phyloP scores from a whole-genome alignment of 805 yeast genomes.

The Saturnispora hagleri region DNA sequence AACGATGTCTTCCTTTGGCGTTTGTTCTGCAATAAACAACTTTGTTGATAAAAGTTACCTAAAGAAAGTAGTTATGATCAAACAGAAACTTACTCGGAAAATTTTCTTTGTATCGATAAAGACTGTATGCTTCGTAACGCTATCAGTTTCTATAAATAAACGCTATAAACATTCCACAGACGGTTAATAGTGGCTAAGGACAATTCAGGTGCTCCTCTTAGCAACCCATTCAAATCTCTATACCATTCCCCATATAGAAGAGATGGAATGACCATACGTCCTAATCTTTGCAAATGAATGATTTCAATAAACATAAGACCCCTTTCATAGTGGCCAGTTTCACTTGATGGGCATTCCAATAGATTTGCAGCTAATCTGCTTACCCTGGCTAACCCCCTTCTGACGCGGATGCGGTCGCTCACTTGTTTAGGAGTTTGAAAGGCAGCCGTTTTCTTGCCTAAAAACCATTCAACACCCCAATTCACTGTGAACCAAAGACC shows the following conservation, averaged over 20 bases:
- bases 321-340: conserved; percentile 30
- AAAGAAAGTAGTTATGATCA: not conserved
- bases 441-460: conserved; percentile 1
- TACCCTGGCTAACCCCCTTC: conserved; percentile 12
- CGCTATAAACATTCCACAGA: conserved; percentile 53
- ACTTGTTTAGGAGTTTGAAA: not conserved
- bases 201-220: conserved; percentile 30
- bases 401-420: not conserved
- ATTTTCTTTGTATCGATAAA: not conserved
- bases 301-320: conserved; percentile 65
- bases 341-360: conserved; percentile 12
- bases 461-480: conserved; percentile 8
- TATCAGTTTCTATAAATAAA: conserved; percentile 8
- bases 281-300: conserved; percentile 43
- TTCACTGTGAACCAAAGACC: conserved; percentile 38
- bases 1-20: not conserved
- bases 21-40: not conserved
- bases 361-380: conserved; percentile 17
- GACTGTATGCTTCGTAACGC: not conserved
- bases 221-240: conserved; percentile 54
- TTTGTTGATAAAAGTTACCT: not conserved
- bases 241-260: conserved; percentile 45
- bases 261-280: conserved; percentile 42
- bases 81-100: not conserved
- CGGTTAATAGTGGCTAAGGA: conserved; percentile 43